Conservation (phyloP, 257 asterid species). For the Ilex aquifolium region DNA sequence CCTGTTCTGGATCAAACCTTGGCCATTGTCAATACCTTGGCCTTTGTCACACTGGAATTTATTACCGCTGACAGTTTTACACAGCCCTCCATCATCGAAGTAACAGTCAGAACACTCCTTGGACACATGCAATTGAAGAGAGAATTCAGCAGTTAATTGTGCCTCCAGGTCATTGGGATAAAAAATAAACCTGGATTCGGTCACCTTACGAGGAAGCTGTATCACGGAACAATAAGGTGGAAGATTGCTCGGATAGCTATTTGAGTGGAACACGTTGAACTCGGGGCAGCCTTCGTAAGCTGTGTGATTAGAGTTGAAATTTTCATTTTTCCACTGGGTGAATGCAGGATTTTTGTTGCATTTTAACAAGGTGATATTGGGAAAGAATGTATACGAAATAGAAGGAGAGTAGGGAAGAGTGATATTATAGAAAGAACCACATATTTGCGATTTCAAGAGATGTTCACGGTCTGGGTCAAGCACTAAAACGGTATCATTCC, state of each 20-base stretch:
- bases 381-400: neutral
- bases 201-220: constrained; percentile 17
- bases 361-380: too few relatives aligned
- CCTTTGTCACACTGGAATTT: too few relatives aligned
- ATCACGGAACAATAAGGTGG: neutral
- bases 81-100: neutral
- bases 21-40: too few relatives aligned
- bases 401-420: neutral
- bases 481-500: too few relatives aligned
- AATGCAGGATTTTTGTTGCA: too few relatives aligned
- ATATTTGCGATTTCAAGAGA: too few relatives aligned
- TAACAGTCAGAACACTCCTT: constrained; percentile 24
- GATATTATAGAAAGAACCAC: neutral
- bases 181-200: too few relatives aligned
- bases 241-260: neutral
- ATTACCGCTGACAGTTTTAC: too few relatives aligned
- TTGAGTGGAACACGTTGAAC: constrained; percentile 1
- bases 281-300: neutral
- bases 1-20: too few relatives aligned
- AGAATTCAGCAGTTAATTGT: constrained; percentile 1
- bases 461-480: too few relatives aligned
- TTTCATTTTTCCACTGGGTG: too few relatives aligned
- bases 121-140: constrained; percentile 28
- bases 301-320: neutral
- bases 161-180: neutral